These are phyloP conservation scores for Tephrocybe sp. DNA, from an alignment of 768 basidiomycete genomes.

Conservation along the genomic window DNA sequence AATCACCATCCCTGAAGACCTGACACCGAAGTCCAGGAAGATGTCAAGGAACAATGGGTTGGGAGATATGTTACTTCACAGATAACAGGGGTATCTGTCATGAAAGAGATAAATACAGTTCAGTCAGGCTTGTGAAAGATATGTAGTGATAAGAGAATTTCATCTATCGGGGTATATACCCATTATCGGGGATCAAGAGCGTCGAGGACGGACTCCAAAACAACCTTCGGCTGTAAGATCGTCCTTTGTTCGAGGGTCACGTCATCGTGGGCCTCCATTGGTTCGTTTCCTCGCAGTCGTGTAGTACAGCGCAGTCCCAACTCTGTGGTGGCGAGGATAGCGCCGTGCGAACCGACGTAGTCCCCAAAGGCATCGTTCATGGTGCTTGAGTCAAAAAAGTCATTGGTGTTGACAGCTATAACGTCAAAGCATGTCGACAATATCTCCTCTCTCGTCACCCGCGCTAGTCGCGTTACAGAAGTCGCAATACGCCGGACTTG, in stretches of 20 bases:
- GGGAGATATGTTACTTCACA: not conserved
- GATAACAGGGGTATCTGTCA: not conserved
- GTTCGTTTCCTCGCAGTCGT: conserved; percentile 32
- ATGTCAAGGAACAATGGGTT: not conserved
- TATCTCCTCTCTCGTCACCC: conserved; percentile 70
- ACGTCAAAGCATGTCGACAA: conserved; percentile 79
- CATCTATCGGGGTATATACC: not conserved
- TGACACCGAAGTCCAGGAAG: not conserved
- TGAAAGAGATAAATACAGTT: not conserved
- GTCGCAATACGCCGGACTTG: conserved; percentile 69
- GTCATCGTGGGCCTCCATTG: conserved; percentile 28
- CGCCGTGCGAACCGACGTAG: conserved; percentile 48
- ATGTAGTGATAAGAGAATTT: not conserved
- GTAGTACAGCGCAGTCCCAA: conserved; percentile 69
- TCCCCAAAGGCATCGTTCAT: conserved; percentile 55
- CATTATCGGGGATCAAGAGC: conserved; percentile 33
- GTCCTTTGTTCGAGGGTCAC: conserved; percentile 55
- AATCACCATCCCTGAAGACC: too few relatives aligned
- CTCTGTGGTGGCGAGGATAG: conserved; percentile 70
- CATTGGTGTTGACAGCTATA: conserved; percentile 55
- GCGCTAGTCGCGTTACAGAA: conserved; percentile 61
- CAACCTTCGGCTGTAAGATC: conserved; percentile 72
- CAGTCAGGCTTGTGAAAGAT: not conserved
- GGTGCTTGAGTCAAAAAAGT: conserved; percentile 38
- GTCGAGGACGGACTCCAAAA: conserved; percentile 67